These are phyloP conservation scores for Paecilomyces niveus DNA, from an alignment of 2,329 filamentous ascomycete species.

Conservation along the genomic window DNA sequence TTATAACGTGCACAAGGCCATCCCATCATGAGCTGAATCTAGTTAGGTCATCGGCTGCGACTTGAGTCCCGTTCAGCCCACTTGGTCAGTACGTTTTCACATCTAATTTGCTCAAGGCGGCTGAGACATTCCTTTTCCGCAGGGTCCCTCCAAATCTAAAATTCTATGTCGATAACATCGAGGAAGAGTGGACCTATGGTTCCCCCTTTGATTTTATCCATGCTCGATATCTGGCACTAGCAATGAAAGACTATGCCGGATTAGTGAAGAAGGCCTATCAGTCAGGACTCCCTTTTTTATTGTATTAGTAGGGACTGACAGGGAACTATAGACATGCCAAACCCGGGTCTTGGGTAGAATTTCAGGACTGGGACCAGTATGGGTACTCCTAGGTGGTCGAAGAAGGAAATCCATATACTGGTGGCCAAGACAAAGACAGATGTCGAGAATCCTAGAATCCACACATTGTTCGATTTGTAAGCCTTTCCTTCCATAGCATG, in stretches of 20 bases:
- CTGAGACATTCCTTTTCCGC: not conserved
- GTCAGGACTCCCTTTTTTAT: not conserved
- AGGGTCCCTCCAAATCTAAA: slow-evolving; percentile 6
- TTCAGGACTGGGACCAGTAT: not conserved
- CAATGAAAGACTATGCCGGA: slow-evolving; percentile 5
- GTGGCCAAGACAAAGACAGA: not conserved
- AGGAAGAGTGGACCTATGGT: slow-evolving; percentile 4
- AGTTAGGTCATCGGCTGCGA: slow-evolving; percentile 2
- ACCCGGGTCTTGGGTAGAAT: not conserved
- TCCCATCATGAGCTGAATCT: not conserved
- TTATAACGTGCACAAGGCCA: too few species aligned
- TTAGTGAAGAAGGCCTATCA: not conserved
- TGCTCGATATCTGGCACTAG: slow-evolving; percentile 2
- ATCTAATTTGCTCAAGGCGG: not conserved
- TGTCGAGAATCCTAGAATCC: not conserved
- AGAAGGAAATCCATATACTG: not conserved
- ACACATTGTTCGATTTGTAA: not conserved
- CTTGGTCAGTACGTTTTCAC: not conserved
- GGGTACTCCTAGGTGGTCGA: not conserved
- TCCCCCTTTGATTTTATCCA: slow-evolving; percentile 5
- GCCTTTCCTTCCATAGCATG: not conserved
- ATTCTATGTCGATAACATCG: slow-evolving; percentile 6
- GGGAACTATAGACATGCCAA: not conserved
- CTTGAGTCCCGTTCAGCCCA: slow-evolving; percentile 5
- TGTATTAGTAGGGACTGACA: not conserved